Percentiles rank a stretch among this genome's conserved stretches.
Evolutionary conservation across 495 filamentous ascomycete species (phyloP).

Genomic region (Penicillium arizonense): DNA sequence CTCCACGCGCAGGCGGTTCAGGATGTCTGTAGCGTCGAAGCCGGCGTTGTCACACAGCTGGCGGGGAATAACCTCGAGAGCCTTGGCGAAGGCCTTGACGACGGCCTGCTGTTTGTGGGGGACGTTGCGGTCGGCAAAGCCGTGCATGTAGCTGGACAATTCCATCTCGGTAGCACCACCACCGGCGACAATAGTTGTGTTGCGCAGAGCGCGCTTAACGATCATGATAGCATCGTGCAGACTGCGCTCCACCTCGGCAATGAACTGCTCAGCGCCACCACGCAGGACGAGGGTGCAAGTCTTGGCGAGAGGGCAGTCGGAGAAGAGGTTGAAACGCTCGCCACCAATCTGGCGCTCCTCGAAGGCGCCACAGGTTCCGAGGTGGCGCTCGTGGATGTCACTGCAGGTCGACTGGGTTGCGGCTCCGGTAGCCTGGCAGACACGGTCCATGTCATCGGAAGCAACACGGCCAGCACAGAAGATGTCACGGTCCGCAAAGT

Average conservation of each 20-base stretch:
- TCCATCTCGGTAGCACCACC: conserved; percentile 98
- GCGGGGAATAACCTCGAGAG: conserved; percentile 92
- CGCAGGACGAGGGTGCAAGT: conserved; percentile 95
- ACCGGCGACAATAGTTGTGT: conserved; percentile 90
- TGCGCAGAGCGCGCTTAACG: conserved; percentile 93
- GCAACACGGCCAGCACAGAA: conserved; percentile 97
- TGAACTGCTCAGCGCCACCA: conserved; percentile 97
- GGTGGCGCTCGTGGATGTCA: conserved; percentile 84
- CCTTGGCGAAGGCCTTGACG: conserved; percentile 97
- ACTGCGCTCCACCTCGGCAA: conserved; percentile 95
- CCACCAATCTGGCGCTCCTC: conserved; percentile 96
- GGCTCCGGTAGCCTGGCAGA: conserved; percentile 90
- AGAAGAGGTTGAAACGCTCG: conserved; percentile 98
- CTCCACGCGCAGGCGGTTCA: conserved; percentile 92
- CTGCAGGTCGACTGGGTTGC: conserved; percentile 94
- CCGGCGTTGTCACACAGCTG: conserved; percentile 98
- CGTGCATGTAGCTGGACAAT: conserved; percentile 85
- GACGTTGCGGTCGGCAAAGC: conserved; percentile 87
- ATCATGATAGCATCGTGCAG: conserved; percentile 99
- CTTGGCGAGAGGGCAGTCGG: conserved; percentile 90
- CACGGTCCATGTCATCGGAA: conserved; percentile 91
- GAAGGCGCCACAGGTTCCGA: conserved; percentile 87
- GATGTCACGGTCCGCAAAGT: conserved; percentile 95
- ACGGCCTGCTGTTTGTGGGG: conserved; percentile 94
- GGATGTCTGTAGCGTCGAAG: conserved; percentile 96